phyloP scores from a whole-genome alignment of 2,329 filamentous ascomycete genomes.

The Huntiella omanensis region DNA sequence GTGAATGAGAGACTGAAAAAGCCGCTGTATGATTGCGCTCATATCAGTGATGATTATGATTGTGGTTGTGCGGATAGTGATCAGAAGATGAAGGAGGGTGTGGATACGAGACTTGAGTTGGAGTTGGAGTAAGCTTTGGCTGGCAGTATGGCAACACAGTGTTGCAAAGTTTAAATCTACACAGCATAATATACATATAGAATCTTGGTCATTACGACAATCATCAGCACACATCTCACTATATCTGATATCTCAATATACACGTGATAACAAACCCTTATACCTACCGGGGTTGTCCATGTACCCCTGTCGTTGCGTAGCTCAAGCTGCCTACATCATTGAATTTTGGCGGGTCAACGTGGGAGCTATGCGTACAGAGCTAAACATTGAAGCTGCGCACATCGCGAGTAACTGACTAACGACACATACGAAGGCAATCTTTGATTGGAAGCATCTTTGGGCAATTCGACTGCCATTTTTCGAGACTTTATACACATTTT shows the following conservation, averaged over 20 bases:
- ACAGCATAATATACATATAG: too few species aligned
- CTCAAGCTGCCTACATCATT: conserved; percentile 11
- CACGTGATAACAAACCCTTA: background rate
- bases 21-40: conserved; percentile 42
- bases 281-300: background rate
- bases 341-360: background rate
- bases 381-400: background rate
- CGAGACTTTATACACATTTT: background rate
- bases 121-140: conserved; percentile 10
- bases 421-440: background rate
- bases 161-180: too few species aligned
- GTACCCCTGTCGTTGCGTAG: conserved; percentile 4
- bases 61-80: conserved; percentile 52
- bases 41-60: conserved; percentile 53
- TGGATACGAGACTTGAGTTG: conserved; percentile 16
- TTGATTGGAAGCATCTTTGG: background rate
- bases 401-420: background rate
- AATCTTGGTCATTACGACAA: too few species aligned
- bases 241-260: background rate
- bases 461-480: background rate
- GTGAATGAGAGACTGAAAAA: conserved; percentile 48
- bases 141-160: background rate
- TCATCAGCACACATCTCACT: too few species aligned
- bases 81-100: conserved; percentile 22
- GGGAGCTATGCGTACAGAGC: background rate